Percentiles rank a stretch among this genome's conserved stretches.
These are phyloP conservation scores for Hibiscus mutabilis DNA, from an alignment of 345 rosid species.

Conservation along the genomic window DNA sequence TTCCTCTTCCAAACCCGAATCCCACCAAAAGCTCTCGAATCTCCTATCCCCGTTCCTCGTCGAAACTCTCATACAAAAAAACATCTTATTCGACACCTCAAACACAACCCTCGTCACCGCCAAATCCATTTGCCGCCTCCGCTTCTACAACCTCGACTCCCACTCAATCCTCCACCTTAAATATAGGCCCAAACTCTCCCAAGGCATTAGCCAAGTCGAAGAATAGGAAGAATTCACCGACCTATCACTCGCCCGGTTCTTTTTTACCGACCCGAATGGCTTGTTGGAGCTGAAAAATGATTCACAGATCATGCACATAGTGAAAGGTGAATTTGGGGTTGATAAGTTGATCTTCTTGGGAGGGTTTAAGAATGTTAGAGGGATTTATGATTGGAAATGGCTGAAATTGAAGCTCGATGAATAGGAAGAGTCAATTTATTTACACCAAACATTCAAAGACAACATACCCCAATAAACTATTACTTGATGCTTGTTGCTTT, in stretches of 20 bases:
- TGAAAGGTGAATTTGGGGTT: constrained; percentile 37
- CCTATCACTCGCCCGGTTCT: constrained; percentile 32
- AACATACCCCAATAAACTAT: neutral
- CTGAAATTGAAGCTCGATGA: constrained; percentile 59
- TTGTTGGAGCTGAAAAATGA: constrained; percentile 20
- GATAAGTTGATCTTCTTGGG: constrained; percentile 41
- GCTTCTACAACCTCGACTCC: constrained; percentile 40
- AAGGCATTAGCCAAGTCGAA: constrained; percentile 52
- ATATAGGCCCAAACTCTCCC: constrained; percentile 36
- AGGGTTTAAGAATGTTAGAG: constrained; percentile 57
- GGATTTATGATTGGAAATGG: constrained; percentile 52
- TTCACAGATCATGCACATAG: constrained; percentile 30
- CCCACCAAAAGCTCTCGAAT: constrained; percentile 32
- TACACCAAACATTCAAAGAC: neutral
- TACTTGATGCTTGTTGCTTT: constrained; percentile 40
- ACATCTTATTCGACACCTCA: constrained; percentile 55
- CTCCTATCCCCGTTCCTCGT: constrained; percentile 44
- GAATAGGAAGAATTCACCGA: constrained; percentile 53
- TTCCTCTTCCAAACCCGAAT: constrained; percentile 32
- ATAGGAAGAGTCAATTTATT: no score
- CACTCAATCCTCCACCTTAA: constrained; percentile 50
- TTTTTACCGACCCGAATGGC: constrained; percentile 24
- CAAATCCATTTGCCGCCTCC: constrained; percentile 52
- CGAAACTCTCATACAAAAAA: constrained; percentile 46
- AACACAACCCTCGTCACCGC: constrained; percentile 30